Percentiles rank a stretch among this genome's conserved stretches.
phyloP scores from a whole-genome alignment of 805 yeast species.

The Myxozyma mucilagina region DNA sequence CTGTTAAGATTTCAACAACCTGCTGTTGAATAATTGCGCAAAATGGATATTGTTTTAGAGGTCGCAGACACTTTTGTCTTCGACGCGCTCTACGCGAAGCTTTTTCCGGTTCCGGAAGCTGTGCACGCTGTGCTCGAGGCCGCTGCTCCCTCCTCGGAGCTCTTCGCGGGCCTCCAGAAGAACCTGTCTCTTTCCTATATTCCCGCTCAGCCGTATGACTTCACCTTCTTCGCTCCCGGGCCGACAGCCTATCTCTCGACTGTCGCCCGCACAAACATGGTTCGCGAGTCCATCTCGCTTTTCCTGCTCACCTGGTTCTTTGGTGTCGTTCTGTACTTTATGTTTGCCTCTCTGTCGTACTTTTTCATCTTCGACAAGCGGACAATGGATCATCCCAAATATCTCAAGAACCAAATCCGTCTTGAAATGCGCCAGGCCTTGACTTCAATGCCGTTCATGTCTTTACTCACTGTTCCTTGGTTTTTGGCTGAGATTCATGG shows the following conservation, averaged over 20 bases:
- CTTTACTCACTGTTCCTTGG: slow-evolving; percentile 83
- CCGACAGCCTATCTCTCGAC: slow-evolving; percentile 47
- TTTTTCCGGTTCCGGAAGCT: slow-evolving; percentile 51
- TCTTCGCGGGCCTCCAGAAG: slow-evolving; percentile 48
- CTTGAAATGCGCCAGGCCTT: slow-evolving; percentile 79
- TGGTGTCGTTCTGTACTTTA: slow-evolving; percentile 81
- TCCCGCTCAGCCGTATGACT: slow-evolving; percentile 25
- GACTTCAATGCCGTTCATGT: slow-evolving; percentile 87
- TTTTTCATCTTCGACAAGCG: slow-evolving; percentile 78
- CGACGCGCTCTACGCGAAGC: slow-evolving; percentile 70
- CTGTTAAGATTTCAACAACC: background rate
- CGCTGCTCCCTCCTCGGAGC: slow-evolving; percentile 58
- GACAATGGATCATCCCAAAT: slow-evolving; percentile 93
- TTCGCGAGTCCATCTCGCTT: slow-evolving; percentile 71
- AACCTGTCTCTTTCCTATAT: slow-evolving; percentile 25
- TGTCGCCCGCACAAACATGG: slow-evolving; percentile 66
- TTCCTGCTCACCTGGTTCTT: slow-evolving; percentile 71
- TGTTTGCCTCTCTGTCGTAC: slow-evolving; percentile 76
- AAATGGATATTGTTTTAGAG: slow-evolving; percentile 91
- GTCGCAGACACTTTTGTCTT: slow-evolving; percentile 68
- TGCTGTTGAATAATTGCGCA: too few relatives aligned
- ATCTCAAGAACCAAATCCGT: slow-evolving; percentile 87
- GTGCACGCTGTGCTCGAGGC: slow-evolving; percentile 16
- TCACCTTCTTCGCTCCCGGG: slow-evolving; percentile 22
- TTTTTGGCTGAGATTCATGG: slow-evolving; percentile 83